phyloP scores from a whole-genome alignment of 495 filamentous ascomycete genomes.

The Staphylotrichum longicolle region DNA sequence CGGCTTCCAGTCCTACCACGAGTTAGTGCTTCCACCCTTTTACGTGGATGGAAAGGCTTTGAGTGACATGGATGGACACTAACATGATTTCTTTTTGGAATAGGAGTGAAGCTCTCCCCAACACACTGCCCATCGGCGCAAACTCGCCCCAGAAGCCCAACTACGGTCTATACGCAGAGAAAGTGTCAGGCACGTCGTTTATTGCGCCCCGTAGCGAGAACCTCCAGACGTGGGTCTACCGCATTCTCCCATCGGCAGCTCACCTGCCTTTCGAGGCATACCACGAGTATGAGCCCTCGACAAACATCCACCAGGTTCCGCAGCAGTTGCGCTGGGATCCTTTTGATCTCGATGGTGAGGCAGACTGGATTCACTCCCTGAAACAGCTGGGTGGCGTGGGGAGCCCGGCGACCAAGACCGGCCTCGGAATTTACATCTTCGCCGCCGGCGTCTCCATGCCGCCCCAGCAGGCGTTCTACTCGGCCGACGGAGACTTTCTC shows the following conservation, averaged over 20 bases:
- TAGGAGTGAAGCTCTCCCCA: conserved; percentile 48
- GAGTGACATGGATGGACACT: too few relatives aligned
- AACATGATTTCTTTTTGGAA: not conserved
- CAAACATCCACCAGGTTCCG: conserved; percentile 66
- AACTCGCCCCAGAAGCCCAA: conserved; percentile 89
- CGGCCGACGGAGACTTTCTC: conserved; percentile 85
- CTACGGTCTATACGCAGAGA: conserved; percentile 84
- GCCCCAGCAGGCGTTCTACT: conserved; percentile 73
- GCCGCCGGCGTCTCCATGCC: conserved; percentile 80
- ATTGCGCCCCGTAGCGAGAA: conserved; percentile 88
- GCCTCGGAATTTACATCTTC: conserved; percentile 79
- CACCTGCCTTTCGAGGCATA: conserved; percentile 69
- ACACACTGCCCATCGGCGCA: conserved; percentile 57
- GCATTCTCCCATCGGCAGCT: conserved; percentile 78
- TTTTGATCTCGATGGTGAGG: conserved; percentile 66
- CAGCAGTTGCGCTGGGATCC: conserved; percentile 93
- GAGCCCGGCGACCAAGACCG: conserved; percentile 75
- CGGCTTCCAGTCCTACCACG: conserved; percentile 64
- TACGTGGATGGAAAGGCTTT: too few relatives aligned
- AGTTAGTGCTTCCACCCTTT: conserved; percentile 42
- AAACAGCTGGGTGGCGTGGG: conserved; percentile 78
- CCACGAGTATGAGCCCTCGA: conserved; percentile 18
- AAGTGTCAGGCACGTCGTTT: conserved; percentile 91
- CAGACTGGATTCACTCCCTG: conserved; percentile 78
- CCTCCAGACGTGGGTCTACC: conserved; percentile 91